phyloP scores from a whole-genome alignment of 208 protist genomes.

The Crithidia sp. region DNA sequence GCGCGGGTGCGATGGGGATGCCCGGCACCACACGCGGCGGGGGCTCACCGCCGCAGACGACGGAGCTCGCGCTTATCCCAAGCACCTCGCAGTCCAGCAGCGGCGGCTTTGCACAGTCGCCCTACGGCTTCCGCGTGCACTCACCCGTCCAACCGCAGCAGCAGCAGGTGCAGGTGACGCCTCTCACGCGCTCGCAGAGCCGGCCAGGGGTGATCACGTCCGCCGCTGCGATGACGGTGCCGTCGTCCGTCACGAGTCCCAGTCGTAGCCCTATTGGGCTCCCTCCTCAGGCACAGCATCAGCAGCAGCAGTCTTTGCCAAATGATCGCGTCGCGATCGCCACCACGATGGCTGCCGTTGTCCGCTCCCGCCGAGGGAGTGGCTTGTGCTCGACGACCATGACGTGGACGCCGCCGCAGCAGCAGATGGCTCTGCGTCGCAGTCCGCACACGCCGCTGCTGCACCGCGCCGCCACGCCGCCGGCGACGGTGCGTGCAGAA shows the following conservation, averaged over 20 bases:
- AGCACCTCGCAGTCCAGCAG: slow-evolving; percentile 31
- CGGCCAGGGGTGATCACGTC: slow-evolving; percentile 9
- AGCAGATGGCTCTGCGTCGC: slow-evolving; percentile 5
- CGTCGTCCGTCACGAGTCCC: slow-evolving; percentile 1
- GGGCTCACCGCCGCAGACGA: slow-evolving; percentile 20
- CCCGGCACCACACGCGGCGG: slow-evolving; percentile 6
- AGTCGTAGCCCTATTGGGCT: slow-evolving; percentile 18
- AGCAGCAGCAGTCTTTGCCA: neutral
- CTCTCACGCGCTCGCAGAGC: slow-evolving; percentile 29
- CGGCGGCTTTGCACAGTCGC: slow-evolving; percentile 32
- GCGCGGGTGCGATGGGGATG: slow-evolving; percentile 25
- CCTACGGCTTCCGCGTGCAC: slow-evolving; percentile 35
- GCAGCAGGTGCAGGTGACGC: slow-evolving; percentile 12
- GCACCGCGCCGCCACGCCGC: neutral
- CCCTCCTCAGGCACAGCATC: slow-evolving; percentile 14
- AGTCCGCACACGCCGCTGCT: slow-evolving; percentile 1
- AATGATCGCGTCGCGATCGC: slow-evolving; percentile 8
- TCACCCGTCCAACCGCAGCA: slow-evolving; percentile 24
- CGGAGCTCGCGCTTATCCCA: slow-evolving; percentile 29
- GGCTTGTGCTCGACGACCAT: neutral
- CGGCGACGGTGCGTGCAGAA: neutral
- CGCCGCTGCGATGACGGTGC: too few species aligned
- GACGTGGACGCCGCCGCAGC: slow-evolving; percentile 19
- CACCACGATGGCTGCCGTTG: slow-evolving; percentile 8
- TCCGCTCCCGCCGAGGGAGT: slow-evolving; percentile 6